A percentile compares a stretch with the other conserved stretches of the same genome.
Evolutionary conservation across 1,284 basidiomycete genomes (phyloP).

Genomic region (Entoloma clypeatum): DNA sequence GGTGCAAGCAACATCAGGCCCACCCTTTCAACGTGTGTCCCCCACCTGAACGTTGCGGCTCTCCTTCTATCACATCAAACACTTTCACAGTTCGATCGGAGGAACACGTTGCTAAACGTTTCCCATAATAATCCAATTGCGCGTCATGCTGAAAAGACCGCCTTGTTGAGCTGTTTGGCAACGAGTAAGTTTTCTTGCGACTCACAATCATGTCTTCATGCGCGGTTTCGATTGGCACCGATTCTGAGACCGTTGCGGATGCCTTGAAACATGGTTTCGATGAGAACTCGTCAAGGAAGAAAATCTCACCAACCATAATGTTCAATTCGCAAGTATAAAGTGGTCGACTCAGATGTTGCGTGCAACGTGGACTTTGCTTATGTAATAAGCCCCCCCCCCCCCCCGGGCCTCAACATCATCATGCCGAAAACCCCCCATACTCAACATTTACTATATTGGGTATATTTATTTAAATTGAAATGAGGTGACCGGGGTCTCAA

Average conservation of each 20-base stretch:
- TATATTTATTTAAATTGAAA: too few species aligned
- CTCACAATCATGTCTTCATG: conserved; percentile 96
- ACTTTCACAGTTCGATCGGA: conserved; percentile 95
- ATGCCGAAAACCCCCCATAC: too few species aligned
- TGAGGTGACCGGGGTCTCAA: too few species aligned
- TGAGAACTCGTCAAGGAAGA: background rate
- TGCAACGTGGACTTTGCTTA: too few species aligned
- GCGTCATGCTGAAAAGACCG: conserved; percentile 80
- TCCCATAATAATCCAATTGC: conserved; percentile 97
- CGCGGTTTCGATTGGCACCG: conserved; percentile 82
- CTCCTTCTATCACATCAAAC: conserved; percentile 92
- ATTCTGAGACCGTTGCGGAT: conserved; percentile 56
- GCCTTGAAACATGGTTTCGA: conserved; percentile 32
- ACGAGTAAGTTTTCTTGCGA: conserved; percentile 11
- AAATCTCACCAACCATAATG: conserved; percentile 13
- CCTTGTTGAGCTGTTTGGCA: conserved; percentile 2
- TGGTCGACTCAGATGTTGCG: too few species aligned
- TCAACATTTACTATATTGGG: too few species aligned
- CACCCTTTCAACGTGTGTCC: conserved; percentile 87
- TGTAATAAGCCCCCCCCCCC: too few species aligned
- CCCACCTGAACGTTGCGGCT: conserved; percentile 55
- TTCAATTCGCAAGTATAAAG: conserved; percentile 3
- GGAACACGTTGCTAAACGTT: conserved; percentile 93
- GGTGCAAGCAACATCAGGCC: conserved; percentile 24
- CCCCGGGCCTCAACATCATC: too few species aligned